Conservation (phyloP, 805 yeast genomes). For the Kodamaea kakaduensis region DNA sequence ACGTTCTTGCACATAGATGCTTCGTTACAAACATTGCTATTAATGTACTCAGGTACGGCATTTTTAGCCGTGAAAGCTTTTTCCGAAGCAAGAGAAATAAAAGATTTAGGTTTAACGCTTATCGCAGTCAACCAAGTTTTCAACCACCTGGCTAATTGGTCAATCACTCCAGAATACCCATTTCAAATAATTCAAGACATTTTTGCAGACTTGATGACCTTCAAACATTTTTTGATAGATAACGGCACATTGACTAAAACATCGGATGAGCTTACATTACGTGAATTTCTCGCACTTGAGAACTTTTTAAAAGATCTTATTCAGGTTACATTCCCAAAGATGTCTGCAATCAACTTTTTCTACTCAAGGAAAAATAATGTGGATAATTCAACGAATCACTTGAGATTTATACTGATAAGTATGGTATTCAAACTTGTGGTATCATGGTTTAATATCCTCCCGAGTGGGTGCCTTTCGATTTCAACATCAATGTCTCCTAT, state of each 20-base stretch:
- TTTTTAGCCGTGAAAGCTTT: slow-evolving; percentile 25
- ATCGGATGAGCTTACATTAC: slow-evolving; percentile 9
- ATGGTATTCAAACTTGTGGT: slow-evolving; percentile 30
- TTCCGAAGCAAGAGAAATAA: slow-evolving; percentile 16
- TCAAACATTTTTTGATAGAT: slow-evolving; percentile 21
- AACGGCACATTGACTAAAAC: slow-evolving; percentile 9
- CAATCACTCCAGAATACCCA: slow-evolving; percentile 32
- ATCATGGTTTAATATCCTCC: slow-evolving; percentile 35
- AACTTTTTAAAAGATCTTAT: slow-evolving; percentile 25
- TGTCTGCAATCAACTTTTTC: slow-evolving; percentile 22
- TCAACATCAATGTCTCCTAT: slow-evolving; percentile 26
- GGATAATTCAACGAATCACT: slow-evolving; percentile 14
- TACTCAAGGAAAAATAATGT: slow-evolving; percentile 8
- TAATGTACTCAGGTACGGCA: slow-evolving; percentile 34
- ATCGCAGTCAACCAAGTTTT: slow-evolving; percentile 18
- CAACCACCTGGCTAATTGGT: slow-evolving; percentile 19
- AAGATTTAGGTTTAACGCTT: slow-evolving; percentile 20
- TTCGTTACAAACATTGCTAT: slow-evolving; percentile 28
- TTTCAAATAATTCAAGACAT: slow-evolving; percentile 28
- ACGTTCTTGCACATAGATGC: slow-evolving; percentile 31
- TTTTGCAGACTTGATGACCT: slow-evolving; percentile 20
- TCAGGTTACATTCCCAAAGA: slow-evolving; percentile 24
- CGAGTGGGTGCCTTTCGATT: slow-evolving; percentile 29
- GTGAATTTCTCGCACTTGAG: slow-evolving; percentile 24
- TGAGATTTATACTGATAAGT: slow-evolving; percentile 26